A percentile compares a stretch with the other conserved stretches of the same genome.
phyloP scores from a whole-genome alignment of 495 filamentous ascomycete species.

The Podospora sp. region DNA sequence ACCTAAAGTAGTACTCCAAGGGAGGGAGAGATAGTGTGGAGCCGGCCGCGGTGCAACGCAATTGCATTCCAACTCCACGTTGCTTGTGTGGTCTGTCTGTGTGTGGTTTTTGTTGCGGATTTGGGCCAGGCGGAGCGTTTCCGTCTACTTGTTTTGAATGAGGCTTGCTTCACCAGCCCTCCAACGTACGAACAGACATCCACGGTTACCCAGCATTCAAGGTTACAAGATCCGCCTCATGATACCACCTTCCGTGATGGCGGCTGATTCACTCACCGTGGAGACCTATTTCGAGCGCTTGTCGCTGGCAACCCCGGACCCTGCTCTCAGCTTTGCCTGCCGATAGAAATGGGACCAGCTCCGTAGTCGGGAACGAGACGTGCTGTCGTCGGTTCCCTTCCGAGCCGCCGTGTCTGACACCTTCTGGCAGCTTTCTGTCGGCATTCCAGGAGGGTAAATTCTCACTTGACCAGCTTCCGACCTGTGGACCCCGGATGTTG shows the following conservation, averaged over 20 bases:
- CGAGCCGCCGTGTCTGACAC: slow-evolving; percentile 25
- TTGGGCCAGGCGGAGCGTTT: no score
- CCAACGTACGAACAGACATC: no score
- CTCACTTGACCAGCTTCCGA: slow-evolving; percentile 4
- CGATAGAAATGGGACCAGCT: neutral
- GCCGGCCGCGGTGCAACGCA: neutral
- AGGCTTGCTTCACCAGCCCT: no score
- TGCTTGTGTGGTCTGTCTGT: neutral
- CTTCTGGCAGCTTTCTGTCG: neutral
- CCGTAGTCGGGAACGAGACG: slow-evolving; percentile 6
- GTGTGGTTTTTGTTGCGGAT: neutral
- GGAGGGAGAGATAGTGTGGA: neutral
- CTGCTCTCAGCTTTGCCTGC: slow-evolving; percentile 3
- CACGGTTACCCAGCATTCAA: neutral
- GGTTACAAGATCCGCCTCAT: neutral
- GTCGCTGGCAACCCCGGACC: slow-evolving; percentile 7
- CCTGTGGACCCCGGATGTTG: neutral
- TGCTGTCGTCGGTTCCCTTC: slow-evolving; percentile 25
- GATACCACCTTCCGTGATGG: slow-evolving; percentile 5
- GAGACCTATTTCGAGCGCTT: neutral
- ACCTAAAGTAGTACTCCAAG: neutral
- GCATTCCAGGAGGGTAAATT: neutral
- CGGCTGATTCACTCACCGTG: slow-evolving; percentile 14
- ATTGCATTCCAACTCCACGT: neutral
- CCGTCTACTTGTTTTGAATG: no score